Evolutionary conservation across 768 basidiomycete species (phyloP), one percentile per base, ranked within the genome.

Genomic region (Hericium rajendrae): DNA sequence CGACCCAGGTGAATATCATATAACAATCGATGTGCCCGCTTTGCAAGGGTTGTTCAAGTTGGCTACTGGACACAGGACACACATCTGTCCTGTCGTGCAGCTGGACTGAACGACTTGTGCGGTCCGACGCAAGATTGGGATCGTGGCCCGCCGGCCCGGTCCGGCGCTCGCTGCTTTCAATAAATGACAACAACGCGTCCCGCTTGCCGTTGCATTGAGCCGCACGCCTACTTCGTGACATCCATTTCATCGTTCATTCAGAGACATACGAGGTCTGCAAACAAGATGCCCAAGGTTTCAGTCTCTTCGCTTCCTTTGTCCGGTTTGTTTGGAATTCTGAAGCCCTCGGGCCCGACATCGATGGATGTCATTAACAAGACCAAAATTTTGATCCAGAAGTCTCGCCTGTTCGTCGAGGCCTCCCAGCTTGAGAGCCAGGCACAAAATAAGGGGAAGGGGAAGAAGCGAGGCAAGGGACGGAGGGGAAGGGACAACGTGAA

Each of bases 261-360:
- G 32, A 10, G 32, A 32, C 32, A 32, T 32, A 32, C 32, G 32
- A 32, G 32, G 32, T 16, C 20, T 46, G n/a, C 2, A 2, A 46
- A 41, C 24, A 46, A 15, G 16, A 92, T 92, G 89, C 89, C 89
- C 1, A 91, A 87, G 72, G 71, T 75, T 22, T 62, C 74, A 5
- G 57, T 76, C 1, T 71, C 80, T 12, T 64, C 77, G 0, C 68
- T 86, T 12, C 91, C 91, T 6, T 66, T 91, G 10, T 90, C 88
- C 53, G 90, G 80, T 32, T 74, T 98, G 20, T 94, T 99, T 69
- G 95, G 85, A 1, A 73, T 99, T 41, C 76, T 80, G 53, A 99
- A 99, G 70, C 97, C 97, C 1, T 88, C 92, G 0, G 95, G 95
- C 1, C 87, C 88, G 24, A 87, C 91, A 2, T 94, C 92, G 50